Evolutionary conservation across 352 stramenopile genomes (phyloP), one percentile per base, ranked within the genome.

Genomic region (Phytophthora ramorum): DNA sequence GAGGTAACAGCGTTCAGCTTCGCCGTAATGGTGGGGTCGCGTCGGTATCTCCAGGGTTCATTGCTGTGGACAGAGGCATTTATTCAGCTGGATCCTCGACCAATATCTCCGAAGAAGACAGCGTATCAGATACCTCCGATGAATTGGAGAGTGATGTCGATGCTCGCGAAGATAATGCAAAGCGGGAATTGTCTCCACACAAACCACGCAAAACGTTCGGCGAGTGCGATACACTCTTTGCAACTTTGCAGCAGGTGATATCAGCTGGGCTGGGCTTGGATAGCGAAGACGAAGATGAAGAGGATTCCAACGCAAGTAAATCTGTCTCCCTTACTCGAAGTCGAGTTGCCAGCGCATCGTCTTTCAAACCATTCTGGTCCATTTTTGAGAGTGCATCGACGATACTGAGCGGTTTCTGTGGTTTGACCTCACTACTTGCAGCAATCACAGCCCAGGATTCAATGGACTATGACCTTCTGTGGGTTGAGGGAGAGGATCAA

Each of bases 401-500:
- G 12, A 19, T 46, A 14, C 17, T 73, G 10, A 50, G 45, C n/a
- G 59, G 22, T 16, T 37, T 57, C 3, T 47, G 47, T 48, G 26
- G 13, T 2, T 43, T 73, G 7, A 22, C 13, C 16, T 54, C 57
- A 0, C 7, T 51, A 16, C 5, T 41, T 13, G 26, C 20, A 34
- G 40, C 19, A 12, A 4, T 44, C 7, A 43, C 52, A 17, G 16
- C 14, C 19, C 12, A 61, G 12, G 59, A 73, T 20, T 60, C 59
- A 6, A 28, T 28, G 9, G 59, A 65, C 48, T 69, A 69, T 24
- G 66, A 73, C 62, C 10, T 73, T 19, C 46, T 45, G 9, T 66
- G 66, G 66, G 26, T 45, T 3, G 53, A 73, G 17, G 52, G 60
- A 49, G 38, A 61, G 1, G 26, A 47, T 44, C 30, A 65, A 28